A percentile compares a stretch with the other conserved stretches of the same genome.
These are phyloP conservation scores for Cystofilobasidium macerans DNA, from an alignment of 768 basidiomycete species.

Conservation along the genomic window DNA sequence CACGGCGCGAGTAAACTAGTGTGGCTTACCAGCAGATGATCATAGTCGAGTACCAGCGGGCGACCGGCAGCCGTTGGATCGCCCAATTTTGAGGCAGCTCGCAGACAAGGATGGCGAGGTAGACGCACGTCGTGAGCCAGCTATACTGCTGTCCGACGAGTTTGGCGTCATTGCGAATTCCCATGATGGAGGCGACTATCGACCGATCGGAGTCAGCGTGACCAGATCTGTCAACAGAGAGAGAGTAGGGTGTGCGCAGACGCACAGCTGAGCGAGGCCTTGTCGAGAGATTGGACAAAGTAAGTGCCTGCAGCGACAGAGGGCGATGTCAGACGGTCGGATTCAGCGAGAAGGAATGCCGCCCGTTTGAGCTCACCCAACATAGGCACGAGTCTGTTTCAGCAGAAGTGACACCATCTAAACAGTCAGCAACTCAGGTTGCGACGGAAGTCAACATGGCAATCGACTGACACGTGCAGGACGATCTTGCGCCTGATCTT, in stretches of 20 bases:
- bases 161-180: slow-evolving; percentile 39
- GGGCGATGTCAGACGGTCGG: no score
- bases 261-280: no score
- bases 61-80: slow-evolving; percentile 41
- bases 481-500: slow-evolving; percentile 41
- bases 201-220: background rate
- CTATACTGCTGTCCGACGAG: slow-evolving; percentile 42
- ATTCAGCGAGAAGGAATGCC: no score
- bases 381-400: no score
- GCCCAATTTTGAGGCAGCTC: slow-evolving; percentile 47
- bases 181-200: slow-evolving; percentile 31
- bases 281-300: background rate
- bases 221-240: no score
- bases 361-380: no score
- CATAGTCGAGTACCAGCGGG: slow-evolving; percentile 36
- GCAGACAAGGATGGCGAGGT: slow-evolving; percentile 37
- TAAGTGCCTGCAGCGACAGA: background rate
- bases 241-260: no score
- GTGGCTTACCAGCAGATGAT: slow-evolving; percentile 26
- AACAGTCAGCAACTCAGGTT: no score
- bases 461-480: slow-evolving; percentile 44
- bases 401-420: no score
- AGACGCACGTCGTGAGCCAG: slow-evolving; percentile 7
- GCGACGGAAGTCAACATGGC: slow-evolving; percentile 30
- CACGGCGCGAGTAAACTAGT: no score